Evolutionary conservation across 176 grass and related monocot species (phyloP).

Genomic region (Thalia dealbata): DNA sequence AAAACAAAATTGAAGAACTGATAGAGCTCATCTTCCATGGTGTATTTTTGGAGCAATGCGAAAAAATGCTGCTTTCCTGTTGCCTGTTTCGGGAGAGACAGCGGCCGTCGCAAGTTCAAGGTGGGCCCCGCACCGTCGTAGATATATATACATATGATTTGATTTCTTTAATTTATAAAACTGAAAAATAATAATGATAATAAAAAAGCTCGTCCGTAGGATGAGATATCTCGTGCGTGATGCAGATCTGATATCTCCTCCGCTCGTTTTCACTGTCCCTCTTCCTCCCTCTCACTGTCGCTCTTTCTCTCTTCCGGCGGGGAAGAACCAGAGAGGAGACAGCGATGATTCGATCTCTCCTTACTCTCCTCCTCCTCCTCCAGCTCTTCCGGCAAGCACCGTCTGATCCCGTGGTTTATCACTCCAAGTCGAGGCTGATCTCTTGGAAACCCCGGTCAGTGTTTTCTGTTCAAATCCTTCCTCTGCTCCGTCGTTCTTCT

Average conservation of each 20-base stretch:
- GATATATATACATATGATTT: neutral
- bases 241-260: neutral
- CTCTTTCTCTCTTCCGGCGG: neutral
- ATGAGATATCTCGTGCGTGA: no score
- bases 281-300: neutral
- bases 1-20: no score
- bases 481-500: neutral
- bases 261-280: neutral
- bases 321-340: neutral
- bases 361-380: constrained; percentile 15
- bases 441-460: constrained; percentile 72
- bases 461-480: neutral
- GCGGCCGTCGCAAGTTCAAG: no score
- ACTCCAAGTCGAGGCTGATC: constrained; percentile 60
- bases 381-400: constrained; percentile 10
- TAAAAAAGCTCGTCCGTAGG: no score
- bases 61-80: no score
- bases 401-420: constrained; percentile 35
- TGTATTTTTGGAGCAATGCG: no score
- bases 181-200: no score
- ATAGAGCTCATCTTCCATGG: no score
- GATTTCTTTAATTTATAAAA: neutral
- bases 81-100: no score
- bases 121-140: no score
- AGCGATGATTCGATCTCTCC: neutral